A percentile compares a stretch with the other conserved stretches of the same genome.
Conservation (phyloP, 768 basidiomycete genomes). For the Naganishia vaughanmartiniae region DNA sequence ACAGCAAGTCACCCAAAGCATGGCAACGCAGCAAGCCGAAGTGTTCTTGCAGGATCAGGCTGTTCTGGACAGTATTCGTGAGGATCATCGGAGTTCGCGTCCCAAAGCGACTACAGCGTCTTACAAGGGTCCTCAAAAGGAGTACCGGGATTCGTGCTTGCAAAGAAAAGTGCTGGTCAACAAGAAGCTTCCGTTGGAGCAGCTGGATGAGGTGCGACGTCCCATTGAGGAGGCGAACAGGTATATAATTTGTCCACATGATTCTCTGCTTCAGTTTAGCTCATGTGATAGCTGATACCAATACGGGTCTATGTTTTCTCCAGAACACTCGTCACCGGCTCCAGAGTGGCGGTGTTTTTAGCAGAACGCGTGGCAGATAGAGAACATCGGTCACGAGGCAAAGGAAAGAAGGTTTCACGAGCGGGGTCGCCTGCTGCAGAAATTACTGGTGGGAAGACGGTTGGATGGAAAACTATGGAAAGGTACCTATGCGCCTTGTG, state of each 20-base stretch:
- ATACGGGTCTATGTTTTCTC: not conserved
- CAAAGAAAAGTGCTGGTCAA: not conserved
- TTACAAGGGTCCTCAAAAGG: not conserved
- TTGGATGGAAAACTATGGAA: not conserved
- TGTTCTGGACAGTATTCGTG: not conserved
- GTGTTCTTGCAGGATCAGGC: too few species aligned
- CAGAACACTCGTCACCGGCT: not conserved
- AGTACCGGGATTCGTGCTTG: not conserved
- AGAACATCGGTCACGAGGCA: not conserved
- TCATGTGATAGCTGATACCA: not conserved
- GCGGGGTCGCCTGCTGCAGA: not conserved
- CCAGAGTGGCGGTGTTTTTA: not conserved
- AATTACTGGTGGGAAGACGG: not conserved
- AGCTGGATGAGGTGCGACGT: not conserved
- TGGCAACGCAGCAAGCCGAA: too few species aligned
- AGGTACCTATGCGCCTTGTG: not conserved
- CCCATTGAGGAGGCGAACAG: not conserved
- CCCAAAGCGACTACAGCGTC: not conserved
- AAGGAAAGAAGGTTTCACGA: not conserved
- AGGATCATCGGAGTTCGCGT: not conserved
- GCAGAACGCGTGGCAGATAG: not conserved
- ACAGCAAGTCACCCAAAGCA: too few species aligned
- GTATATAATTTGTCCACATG: not conserved
- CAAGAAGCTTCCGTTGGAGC: not conserved
- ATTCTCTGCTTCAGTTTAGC: not conserved